phyloP scores from a whole-genome alignment of 1,139 yeast species.

The Fermentozyma sake region DNA sequence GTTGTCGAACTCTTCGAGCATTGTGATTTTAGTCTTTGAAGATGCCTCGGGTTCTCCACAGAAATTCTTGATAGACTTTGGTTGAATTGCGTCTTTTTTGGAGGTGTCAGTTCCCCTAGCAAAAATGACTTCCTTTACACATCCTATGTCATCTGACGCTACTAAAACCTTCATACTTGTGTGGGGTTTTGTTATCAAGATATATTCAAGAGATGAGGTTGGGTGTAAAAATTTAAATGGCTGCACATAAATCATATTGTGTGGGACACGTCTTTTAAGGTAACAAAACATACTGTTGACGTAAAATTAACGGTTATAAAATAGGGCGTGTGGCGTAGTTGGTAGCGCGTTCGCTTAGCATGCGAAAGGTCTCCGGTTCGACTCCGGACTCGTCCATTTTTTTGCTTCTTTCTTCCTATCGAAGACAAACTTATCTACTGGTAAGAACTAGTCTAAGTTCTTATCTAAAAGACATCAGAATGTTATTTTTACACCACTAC shows the following conservation, averaged over 20 bases:
- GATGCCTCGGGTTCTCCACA: conserved; percentile 31
- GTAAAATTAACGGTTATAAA: neutral
- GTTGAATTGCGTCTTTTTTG: conserved; percentile 52
- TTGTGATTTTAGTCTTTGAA: conserved; percentile 22
- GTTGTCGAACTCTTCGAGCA: conserved; percentile 24
- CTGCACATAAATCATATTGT: conserved; percentile 1
- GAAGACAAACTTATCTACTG: neutral
- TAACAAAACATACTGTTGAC: neutral
- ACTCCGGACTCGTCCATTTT: conserved; percentile 79
- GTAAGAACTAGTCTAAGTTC: no score
- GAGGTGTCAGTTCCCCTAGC: conserved; percentile 68
- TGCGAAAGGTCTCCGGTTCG: conserved; percentile 90
- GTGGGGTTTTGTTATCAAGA: neutral
- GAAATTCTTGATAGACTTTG: conserved; percentile 40
- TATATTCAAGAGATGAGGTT: conserved; percentile 12
- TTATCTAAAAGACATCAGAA: no score
- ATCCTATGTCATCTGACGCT: conserved; percentile 55
- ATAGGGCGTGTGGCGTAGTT: conserved; percentile 85
- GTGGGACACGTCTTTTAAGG: neutral
- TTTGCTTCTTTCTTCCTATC: conserved; percentile 12
- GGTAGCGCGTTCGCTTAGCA: conserved; percentile 92
- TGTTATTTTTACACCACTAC: no score
- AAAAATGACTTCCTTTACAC: conserved; percentile 53
- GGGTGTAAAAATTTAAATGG: no score
- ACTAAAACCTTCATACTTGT: conserved; percentile 46